Conservation (phyloP, 2,329 filamentous ascomycete genomes). For the Stemphylium lycopersici region DNA sequence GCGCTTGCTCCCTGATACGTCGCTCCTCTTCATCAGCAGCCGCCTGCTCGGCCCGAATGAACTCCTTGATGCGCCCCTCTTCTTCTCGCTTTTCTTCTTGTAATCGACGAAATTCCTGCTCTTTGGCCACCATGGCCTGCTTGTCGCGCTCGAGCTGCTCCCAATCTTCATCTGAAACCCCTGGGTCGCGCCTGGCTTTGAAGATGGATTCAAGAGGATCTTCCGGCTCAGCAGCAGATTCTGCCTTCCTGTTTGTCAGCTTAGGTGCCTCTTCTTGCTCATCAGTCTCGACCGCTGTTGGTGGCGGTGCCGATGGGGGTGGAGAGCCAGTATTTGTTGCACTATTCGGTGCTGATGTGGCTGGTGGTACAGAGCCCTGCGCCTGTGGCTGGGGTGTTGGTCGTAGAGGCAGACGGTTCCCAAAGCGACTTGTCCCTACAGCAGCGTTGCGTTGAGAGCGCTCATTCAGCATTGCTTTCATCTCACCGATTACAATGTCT, state of each 20-base stretch:
- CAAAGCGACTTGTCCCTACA: slow-evolving; percentile 25
- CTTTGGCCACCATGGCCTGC: slow-evolving; percentile 37
- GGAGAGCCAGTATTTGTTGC: neutral
- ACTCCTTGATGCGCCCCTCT: slow-evolving; percentile 16
- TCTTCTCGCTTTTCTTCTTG: slow-evolving; percentile 30
- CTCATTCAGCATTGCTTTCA: slow-evolving; percentile 45
- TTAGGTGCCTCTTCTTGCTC: slow-evolving; percentile 10
- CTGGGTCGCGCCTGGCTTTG: slow-evolving; percentile 32
- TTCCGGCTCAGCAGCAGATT: slow-evolving; percentile 1
- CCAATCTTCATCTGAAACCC: slow-evolving; percentile 67
- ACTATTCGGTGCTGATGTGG: neutral
- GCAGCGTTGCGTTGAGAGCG: slow-evolving; percentile 31
- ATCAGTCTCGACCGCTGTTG: neutral
- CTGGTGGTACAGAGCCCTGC: slow-evolving; percentile 11
- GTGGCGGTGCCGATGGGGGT: neutral
- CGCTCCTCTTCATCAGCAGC: slow-evolving; percentile 34
- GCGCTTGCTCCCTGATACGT: slow-evolving; percentile 24
- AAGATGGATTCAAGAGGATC: neutral
- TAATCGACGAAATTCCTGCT: slow-evolving; percentile 46
- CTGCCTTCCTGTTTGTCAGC: neutral
- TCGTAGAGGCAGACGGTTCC: neutral
- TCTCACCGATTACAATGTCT: slow-evolving; percentile 27
- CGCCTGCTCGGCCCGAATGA: slow-evolving; percentile 39
- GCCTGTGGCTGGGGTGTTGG: neutral
- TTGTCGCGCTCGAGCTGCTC: slow-evolving; percentile 62